A percentile compares a stretch with the other conserved stretches of the same genome.
These are phyloP conservation scores for Nakazawaea ambrosiae DNA, from an alignment of 805 yeast genomes.

Conservation along the genomic window DNA sequence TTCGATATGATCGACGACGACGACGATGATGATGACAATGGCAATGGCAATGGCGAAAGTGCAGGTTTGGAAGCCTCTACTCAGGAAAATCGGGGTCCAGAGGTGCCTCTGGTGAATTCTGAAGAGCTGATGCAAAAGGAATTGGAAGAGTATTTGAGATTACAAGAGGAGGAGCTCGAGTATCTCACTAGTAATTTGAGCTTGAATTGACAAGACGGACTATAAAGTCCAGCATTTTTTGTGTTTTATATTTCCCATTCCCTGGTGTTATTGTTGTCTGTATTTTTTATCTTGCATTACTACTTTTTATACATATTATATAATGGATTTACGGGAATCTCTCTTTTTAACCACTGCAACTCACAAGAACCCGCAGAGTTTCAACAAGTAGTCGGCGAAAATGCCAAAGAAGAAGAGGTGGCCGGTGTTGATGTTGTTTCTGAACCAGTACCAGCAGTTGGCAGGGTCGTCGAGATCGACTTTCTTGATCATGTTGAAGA, in stretches of 20 bases:
- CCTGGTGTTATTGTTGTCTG: too few species aligned
- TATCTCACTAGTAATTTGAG: conserved; percentile 9
- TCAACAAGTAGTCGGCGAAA: conserved; percentile 54
- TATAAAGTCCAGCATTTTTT: too few species aligned
- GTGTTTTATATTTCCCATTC: too few species aligned
- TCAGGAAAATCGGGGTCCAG: neutral
- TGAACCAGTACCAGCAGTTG: conserved; percentile 79
- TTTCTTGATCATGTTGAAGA: conserved; percentile 57
- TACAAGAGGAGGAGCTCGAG: conserved; percentile 14
- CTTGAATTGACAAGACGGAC: conserved; percentile 4
- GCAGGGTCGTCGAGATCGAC: conserved; percentile 78
- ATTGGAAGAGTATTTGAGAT: conserved; percentile 13
- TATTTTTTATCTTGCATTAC: too few species aligned
- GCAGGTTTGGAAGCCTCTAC: neutral
- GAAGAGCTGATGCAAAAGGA: conserved; percentile 10
- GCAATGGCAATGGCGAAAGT: neutral
- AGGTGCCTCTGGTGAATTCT: neutral
- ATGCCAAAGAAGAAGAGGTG: conserved; percentile 61
- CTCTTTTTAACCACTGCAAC: neutral
- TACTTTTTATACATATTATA: too few species aligned
- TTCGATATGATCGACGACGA: conserved; percentile 10
- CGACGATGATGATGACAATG: neutral
- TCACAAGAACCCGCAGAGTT: conserved; percentile 37
- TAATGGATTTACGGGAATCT: too few species aligned
- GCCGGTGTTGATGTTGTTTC: conserved; percentile 72